Conservation (phyloP, 2,329 filamentous ascomycete species). For the Triangularia setosa region DNA sequence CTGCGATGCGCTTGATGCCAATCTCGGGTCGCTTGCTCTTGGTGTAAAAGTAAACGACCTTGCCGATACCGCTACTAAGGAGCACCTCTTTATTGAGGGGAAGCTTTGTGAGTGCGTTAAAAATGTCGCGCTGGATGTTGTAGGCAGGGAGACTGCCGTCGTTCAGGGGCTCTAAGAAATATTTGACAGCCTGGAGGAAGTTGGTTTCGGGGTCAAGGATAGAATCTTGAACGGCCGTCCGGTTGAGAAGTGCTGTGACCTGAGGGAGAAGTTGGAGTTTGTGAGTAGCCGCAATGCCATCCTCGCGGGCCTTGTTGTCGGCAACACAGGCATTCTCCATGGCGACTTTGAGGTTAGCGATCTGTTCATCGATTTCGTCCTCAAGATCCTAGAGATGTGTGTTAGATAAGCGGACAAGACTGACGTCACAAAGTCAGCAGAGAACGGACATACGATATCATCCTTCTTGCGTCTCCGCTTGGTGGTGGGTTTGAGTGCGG, state of each 20-base stretch:
- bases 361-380: constrained; percentile 82
- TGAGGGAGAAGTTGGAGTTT: constrained; percentile 93
- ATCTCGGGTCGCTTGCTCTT: constrained; percentile 87
- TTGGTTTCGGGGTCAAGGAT: constrained; percentile 94
- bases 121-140: constrained; percentile 94
- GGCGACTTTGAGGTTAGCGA: constrained; percentile 77
- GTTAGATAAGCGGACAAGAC: constrained; percentile 21
- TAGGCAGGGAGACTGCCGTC: constrained; percentile 94
- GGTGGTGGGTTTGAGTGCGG: constrained; percentile 75
- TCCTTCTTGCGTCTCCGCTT: constrained; percentile 77
- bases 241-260: constrained; percentile 82
- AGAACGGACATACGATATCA: constrained; percentile 64
- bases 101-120: constrained; percentile 72
- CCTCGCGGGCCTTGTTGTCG: constrained; percentile 76
- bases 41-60: constrained; percentile 95
- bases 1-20: constrained; percentile 87
- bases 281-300: constrained; percentile 77
- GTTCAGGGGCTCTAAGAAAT: constrained; percentile 93
- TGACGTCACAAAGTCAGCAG: not conserved
- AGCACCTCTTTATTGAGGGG: constrained; percentile 89
- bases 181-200: constrained; percentile 89
- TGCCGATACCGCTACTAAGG: constrained; percentile 88
- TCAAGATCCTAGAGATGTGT: constrained; percentile 68
- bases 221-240: constrained; percentile 78
- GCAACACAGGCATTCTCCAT: constrained; percentile 89